Evolutionary conservation across 2,329 filamentous ascomycete genomes (phyloP), one percentile per base, ranked within the genome.

Genomic region (Pseudogymnoascus sp.): DNA sequence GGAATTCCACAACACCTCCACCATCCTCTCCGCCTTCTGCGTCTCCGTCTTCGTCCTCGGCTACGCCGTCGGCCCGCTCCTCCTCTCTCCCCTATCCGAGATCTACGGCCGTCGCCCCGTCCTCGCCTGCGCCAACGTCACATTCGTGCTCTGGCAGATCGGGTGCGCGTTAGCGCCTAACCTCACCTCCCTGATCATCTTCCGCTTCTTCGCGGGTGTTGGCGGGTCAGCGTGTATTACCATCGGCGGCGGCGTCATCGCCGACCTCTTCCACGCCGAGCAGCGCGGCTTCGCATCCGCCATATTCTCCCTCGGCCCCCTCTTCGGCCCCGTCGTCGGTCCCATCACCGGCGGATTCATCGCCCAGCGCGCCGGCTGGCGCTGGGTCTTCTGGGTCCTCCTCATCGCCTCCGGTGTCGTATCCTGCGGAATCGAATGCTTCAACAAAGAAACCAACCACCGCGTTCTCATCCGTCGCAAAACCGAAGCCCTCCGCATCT

Each of bases 61-160:
- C 1, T 87, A 85, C 67, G 79, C 78, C 16, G 73, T 86, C 21
- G 85, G 85, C 0, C 85, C 85, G 0, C 73, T 87, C 6, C 75
- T 85, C 60, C 71, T 87, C 2, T 82, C 83, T 1, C 84, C 84
- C 0, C 69, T 87, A 51, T 84, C 80, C 1, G 87, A 90, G 72
- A 82, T 89, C 64, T 89, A 87, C 70, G 87, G 88, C 1, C 80
- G 87, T 2, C 74, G 83, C 3, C 74, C 79, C 1, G 73, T 90
- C 36, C 80, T 89, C 66, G 79, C 82, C 21, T 73, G 70, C 2
- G 83, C 84, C 64, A 90, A 86, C 67, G 70, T 80, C 5, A 78
- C 85, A 65, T 90, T 89, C 72, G 80, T 85, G 64, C 71, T 82
- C 1, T 89, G 85, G 77, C 84, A 83, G 54, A 80, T 90, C 67